A percentile compares a stretch with the other conserved stretches of the same genome.
phyloP scores from a whole-genome alignment of 2,329 filamentous ascomycete genomes.

The Venturia asperata region DNA sequence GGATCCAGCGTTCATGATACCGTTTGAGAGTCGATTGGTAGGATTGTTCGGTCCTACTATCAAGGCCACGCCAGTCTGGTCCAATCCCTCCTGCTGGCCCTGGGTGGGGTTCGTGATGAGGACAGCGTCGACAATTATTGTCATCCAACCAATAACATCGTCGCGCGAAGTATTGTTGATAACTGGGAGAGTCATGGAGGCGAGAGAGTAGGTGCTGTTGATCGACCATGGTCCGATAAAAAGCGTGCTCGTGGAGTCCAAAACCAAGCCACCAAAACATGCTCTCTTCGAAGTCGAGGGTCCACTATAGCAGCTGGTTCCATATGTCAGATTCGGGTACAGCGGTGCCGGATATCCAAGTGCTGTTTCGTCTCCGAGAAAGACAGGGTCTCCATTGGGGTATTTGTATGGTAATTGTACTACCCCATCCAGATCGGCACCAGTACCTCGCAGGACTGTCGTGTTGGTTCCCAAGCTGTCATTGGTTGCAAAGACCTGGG shows the following conservation, averaged over 20 bases:
- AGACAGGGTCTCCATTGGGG: slow-evolving; percentile 51
- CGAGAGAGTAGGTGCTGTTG: slow-evolving; percentile 64
- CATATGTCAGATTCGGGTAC: slow-evolving; percentile 73
- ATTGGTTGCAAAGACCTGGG: slow-evolving; percentile 59
- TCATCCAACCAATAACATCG: slow-evolving; percentile 76
- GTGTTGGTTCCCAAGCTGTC: slow-evolving; percentile 46
- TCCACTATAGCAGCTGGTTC: slow-evolving; percentile 24
- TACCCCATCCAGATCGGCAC: slow-evolving; percentile 36
- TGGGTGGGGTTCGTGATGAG: slow-evolving; percentile 41
- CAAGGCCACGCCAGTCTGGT: slow-evolving; percentile 60
- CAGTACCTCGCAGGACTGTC: slow-evolving; percentile 60
- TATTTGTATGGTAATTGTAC: slow-evolving; percentile 57
- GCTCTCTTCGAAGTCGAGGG: slow-evolving; percentile 26
- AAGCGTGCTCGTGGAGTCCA: slow-evolving; percentile 50
- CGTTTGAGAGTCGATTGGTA: slow-evolving; percentile 50
- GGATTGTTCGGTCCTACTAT: slow-evolving; percentile 59
- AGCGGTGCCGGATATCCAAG: slow-evolving; percentile 63
- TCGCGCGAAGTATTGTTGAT: slow-evolving; percentile 52
- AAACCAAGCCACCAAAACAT: slow-evolving; percentile 35
- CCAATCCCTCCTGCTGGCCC: slow-evolving; percentile 60
- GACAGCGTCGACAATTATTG: slow-evolving; percentile 62
- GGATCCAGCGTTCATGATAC: slow-evolving; percentile 28
- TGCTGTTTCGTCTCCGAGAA: slow-evolving; percentile 50
- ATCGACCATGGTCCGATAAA: slow-evolving; percentile 68
- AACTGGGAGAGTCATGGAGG: slow-evolving; percentile 77